These are phyloP conservation scores for Effrenium voratum DNA, from an alignment of 73 alveolate species.

Conservation along the genomic window DNA sequence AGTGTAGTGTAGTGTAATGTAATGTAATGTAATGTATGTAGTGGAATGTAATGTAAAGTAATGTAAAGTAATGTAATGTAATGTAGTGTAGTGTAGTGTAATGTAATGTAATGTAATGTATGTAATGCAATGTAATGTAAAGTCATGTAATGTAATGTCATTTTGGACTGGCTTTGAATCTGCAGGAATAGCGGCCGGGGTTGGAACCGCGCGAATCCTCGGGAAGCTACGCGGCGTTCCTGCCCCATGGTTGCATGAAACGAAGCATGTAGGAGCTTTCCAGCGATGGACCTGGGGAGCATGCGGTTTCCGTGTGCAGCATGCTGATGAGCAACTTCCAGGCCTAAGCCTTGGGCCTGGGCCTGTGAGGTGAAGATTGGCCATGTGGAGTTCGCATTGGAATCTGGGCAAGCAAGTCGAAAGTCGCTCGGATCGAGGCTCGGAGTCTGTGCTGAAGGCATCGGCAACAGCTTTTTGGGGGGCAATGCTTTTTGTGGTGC, in stretches of 20 bases:
- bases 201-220: constrained; percentile 69
- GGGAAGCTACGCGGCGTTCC: constrained; percentile 86
- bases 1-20: too few relatives aligned
- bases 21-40: too few relatives aligned
- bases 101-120: too few relatives aligned
- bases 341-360: not conserved
- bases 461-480: too few relatives aligned
- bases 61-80: too few relatives aligned
- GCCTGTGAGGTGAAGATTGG: constrained; percentile 63
- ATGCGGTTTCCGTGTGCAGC: not conserved
- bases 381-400: constrained; percentile 66
- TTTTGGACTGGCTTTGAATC: too few relatives aligned
- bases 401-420: not conserved
- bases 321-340: not conserved
- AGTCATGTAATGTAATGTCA: too few relatives aligned
- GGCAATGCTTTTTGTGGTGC: not conserved
- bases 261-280: not conserved
- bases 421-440: not conserved
- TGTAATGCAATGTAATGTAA: too few relatives aligned
- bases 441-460: not conserved
- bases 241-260: constrained; percentile 11
- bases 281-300: not conserved
- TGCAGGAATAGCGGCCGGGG: constrained; percentile 83
- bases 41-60: too few relatives aligned
- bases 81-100: too few relatives aligned